Conservation (phyloP, 2,329 filamentous ascomycete genomes). For the Fusarium burgessii region DNA sequence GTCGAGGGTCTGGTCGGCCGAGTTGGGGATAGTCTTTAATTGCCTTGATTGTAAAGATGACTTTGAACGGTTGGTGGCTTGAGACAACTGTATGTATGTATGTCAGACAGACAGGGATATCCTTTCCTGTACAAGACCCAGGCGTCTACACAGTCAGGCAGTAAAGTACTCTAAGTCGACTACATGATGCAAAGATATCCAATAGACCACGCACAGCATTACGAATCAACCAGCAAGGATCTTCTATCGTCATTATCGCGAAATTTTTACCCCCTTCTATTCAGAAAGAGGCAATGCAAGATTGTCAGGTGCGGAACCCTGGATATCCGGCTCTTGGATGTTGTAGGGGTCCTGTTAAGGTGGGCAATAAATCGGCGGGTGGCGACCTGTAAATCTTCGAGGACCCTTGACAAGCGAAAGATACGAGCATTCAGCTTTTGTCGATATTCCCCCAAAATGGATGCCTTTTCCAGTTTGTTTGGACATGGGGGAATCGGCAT, state of each 20-base stretch:
- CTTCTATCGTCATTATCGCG: conserved; percentile 19
- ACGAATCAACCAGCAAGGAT: neutral
- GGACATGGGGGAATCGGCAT: conserved; percentile 16
- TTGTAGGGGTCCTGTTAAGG: conserved; percentile 20
- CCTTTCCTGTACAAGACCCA: neutral
- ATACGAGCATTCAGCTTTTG: conserved; percentile 25
- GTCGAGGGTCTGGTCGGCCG: conserved; percentile 33
- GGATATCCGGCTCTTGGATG: conserved; percentile 26
- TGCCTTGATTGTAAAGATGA: conserved; percentile 42
- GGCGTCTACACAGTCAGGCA: neutral
- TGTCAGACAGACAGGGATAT: conserved; percentile 37
- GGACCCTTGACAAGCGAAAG: conserved; percentile 8
- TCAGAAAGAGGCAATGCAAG: conserved; percentile 20
- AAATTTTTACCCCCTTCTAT: neutral
- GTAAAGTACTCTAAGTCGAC: neutral
- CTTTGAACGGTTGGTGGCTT: conserved; percentile 42
- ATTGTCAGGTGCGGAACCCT: conserved; percentile 24
- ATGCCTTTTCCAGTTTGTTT: neutral
- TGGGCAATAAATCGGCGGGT: conserved; percentile 30
- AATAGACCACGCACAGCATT: neutral
- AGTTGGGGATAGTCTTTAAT: conserved; percentile 42
- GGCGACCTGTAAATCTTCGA: conserved; percentile 31
- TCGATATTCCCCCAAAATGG: conserved; percentile 8
- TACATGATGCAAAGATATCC: conserved; percentile 22
- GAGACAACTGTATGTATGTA: conserved; percentile 18